phyloP scores from a whole-genome alignment of 148 eudicot genomes.

The Silene uniflora region DNA sequence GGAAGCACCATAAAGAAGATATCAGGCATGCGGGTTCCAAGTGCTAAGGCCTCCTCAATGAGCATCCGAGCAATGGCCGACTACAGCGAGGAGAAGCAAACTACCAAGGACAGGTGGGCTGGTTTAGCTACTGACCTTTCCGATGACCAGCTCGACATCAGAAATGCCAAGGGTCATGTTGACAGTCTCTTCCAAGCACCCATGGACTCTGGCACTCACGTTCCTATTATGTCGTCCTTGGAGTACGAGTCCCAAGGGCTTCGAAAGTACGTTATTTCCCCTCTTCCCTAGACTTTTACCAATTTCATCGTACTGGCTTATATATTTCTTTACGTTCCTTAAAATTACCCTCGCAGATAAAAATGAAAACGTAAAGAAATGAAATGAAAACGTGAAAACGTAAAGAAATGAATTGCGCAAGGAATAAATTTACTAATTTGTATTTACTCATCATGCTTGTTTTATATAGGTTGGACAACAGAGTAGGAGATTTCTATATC shows the following conservation, averaged over 20 bases:
- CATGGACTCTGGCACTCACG: conserved; percentile 50
- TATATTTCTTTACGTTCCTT: background rate
- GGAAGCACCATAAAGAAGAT: conserved; percentile 61
- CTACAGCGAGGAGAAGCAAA: conserved; percentile 45
- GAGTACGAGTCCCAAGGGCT: conserved; percentile 68
- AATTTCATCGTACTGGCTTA: background rate
- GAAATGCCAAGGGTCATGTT: conserved; percentile 79
- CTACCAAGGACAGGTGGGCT: conserved; percentile 55
- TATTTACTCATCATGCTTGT: background rate
- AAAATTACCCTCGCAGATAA: background rate
- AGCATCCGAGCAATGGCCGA: conserved; percentile 41
- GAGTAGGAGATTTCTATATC: conserved; percentile 66
- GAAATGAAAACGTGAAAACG: no score
- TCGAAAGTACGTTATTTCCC: conserved; percentile 27
- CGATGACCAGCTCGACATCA: conserved; percentile 81
- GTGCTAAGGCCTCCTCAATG: conserved; percentile 27
- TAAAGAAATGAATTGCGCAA: no score
- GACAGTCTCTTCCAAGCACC: conserved; percentile 82
- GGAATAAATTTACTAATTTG: no score
- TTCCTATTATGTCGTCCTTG: conserved; percentile 51
- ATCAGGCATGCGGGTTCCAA: conserved; percentile 29
- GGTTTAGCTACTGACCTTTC: conserved; percentile 51
- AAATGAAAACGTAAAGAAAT: no score
- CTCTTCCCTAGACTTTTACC: background rate
- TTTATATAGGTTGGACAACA: conserved; percentile 71